Base-by-base conservation (phyloP, 257 asterid genomes). In the Capsicum rhomboideum region DNA sequence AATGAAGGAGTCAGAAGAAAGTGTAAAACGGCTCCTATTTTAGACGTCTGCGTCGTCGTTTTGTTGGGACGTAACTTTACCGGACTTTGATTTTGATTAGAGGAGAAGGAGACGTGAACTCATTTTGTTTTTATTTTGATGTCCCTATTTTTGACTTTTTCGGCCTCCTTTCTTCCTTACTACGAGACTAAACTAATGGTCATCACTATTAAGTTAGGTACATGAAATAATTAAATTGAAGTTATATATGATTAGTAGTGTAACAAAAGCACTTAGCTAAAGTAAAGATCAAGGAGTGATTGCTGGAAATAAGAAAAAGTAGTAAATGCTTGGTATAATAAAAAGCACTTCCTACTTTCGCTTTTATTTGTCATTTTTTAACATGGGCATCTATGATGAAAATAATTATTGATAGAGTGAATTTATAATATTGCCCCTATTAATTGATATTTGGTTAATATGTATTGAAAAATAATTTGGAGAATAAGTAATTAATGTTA, bases 31-130 rank as follows among this genome's bases (percentile, higher is more conserved):
- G 56, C 84, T 31, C 37, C 37, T 23, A 81, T 42, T 82, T 64
- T 21, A 26, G 74, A 49, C 26, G 78, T 82, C 21, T 17, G 79
- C 42, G 26, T 23, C 58, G 61, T 44, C 61, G 59, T 37, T 26
- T 61, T 61, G 84, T 82, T 80, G 66, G 34, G 29, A 79, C 83
- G 83, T 79, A 55, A 56, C 59, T 31, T 11, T 78, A 64, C 75
- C 74, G 83, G 61, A 49, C 31, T 55, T 58, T n/a, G n/a, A n/a
- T n/a, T 42, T 12, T 8, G 53, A 46, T 8, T n/a, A n/a, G 2
- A 50, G 8, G 23, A 34, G 79, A 34, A 34, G 37, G 4, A 34
- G 37, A 34, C 37, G 37, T 34, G 37, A 5, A 34, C 37, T 34
- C 4, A 34, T 34, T 34, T 34, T 34, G 37, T 3, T 34, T 34